phyloP scores from a whole-genome alignment of 805 yeast genomes.

The Huiozyma naganishii region DNA sequence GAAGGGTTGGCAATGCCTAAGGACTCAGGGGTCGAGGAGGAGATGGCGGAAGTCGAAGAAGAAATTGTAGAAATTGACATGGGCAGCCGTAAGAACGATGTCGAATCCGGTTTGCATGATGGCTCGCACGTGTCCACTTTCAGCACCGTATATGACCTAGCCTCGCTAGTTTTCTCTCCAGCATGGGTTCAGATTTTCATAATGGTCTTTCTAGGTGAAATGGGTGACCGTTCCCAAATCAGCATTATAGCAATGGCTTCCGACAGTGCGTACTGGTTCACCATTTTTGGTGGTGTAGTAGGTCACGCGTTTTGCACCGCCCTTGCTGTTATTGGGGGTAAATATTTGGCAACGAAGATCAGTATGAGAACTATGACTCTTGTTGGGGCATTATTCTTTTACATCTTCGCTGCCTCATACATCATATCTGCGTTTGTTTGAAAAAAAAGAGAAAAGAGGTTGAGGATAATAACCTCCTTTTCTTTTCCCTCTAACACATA shows the following conservation, averaged over 20 bases:
- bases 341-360: conserved; percentile 75
- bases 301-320: conserved; percentile 87
- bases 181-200: conserved; percentile 87
- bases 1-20: conserved; percentile 82
- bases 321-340: conserved; percentile 91
- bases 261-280: conserved; percentile 83
- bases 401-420: conserved; percentile 72
- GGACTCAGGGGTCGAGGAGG: conserved; percentile 84
- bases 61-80: conserved; percentile 64
- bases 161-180: conserved; percentile 66
- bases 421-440: conserved; percentile 49
- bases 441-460: not conserved
- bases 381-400: conserved; percentile 82
- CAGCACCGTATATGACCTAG: conserved; percentile 41
- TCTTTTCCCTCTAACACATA: not conserved
- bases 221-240: conserved; percentile 98
- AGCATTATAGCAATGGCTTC: conserved; percentile 99
- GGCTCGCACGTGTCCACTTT: conserved; percentile 1
- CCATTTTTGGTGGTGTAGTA: conserved; percentile 75
- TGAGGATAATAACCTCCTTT: not conserved
- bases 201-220: conserved; percentile 95
- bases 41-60: conserved; percentile 92
- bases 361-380: conserved; percentile 87
- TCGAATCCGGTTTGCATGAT: conserved; percentile 45
- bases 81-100: conserved; percentile 37